Evolutionary conservation across 177 flowering plant genomes (phyloP), one percentile per base, ranked within the genome.

Genomic region (Telopea speciosissima): DNA sequence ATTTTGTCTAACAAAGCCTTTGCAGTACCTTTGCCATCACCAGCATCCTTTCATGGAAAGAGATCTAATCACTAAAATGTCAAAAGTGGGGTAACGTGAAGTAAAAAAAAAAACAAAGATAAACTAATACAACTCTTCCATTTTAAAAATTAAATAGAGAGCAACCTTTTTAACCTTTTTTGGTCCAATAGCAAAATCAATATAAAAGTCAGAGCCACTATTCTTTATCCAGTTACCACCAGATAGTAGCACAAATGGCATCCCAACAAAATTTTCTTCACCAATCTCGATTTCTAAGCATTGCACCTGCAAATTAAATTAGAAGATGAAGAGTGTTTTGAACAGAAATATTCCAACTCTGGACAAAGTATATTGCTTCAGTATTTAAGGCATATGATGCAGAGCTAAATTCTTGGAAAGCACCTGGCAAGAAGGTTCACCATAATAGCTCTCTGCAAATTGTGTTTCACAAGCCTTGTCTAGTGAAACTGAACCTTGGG

Each of bases 21-120:
- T 54, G 98, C 91, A 24, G 97, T 91, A 69, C 99, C 99, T 67
- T 78, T 79, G 28, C 96, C 96, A 83, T 85, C 94, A 59, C 91
- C 93, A 81, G 81, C 80, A 78, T 78, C 89, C 96, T 90, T 80
- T 19, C 44, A 68, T 19, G 52, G 22, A 60, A 45, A 16, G 23
- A 33, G 72, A 11, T 9, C 54, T 10, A 70, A 40, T 21, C 25
- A 65, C 24, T 58, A 72, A 67, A 45, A 66, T 24, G 62, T 33
- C 21, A 23, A 31, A 40, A 36, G 40, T 8, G 6, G 33, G 49
- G 54, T 49, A 13, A 0, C 19, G 19, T 13, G 14, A 1, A 16
- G 19, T 49, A 36, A n/a, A 23, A n/a, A 17, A 67, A 66, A 42
- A 31, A 9, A 54, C 24, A 62, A 44, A 17, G 16, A 31, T 7